Evolutionary conservation across 2,329 filamentous ascomycete species (phyloP).

Genomic region (Cyphellophora europaea): DNA sequence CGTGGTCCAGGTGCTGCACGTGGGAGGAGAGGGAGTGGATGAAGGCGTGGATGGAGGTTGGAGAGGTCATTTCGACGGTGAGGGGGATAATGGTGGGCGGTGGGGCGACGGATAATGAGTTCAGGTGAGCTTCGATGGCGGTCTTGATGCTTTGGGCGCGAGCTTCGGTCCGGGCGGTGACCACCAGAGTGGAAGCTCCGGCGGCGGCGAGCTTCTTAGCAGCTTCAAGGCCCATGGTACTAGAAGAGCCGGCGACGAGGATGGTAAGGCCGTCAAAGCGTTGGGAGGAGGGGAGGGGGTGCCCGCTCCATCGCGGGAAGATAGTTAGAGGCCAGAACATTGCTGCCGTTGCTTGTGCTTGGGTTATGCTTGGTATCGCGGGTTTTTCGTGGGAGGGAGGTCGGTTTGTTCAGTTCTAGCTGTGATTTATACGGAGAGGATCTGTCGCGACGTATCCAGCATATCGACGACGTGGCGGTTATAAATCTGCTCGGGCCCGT

Average conservation of each 20-base stretch:
- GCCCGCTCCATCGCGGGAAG: not conserved
- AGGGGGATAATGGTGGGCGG: conserved; percentile 31
- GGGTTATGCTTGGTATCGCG: too few species aligned
- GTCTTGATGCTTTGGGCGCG: conserved; percentile 34
- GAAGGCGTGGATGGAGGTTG: conserved; percentile 36
- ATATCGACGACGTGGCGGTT: too few species aligned
- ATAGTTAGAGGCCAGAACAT: not conserved
- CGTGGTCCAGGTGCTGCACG: conserved; percentile 33
- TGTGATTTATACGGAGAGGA: too few species aligned
- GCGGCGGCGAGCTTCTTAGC: conserved; percentile 37
- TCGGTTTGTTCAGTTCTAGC: too few species aligned
- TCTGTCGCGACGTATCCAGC: too few species aligned
- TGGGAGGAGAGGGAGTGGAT: conserved; percentile 22
- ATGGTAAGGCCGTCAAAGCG: conserved; percentile 38
- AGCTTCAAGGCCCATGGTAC: conserved; percentile 42
- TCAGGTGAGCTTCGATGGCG: conserved; percentile 22
- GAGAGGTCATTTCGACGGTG: conserved; percentile 38
- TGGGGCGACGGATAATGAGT: not conserved
- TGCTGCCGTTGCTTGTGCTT: too few species aligned
- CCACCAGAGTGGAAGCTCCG: conserved; percentile 33
- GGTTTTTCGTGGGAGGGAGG: too few species aligned
- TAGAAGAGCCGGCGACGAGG: conserved; percentile 41
- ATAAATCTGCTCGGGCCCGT: too few species aligned
- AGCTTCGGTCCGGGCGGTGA: conserved; percentile 34
- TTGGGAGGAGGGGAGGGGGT: conserved; percentile 22